Base-by-base conservation (phyloP, 2,329 filamentous ascomycete genomes). In the Phyllosticta ampelicida region DNA sequence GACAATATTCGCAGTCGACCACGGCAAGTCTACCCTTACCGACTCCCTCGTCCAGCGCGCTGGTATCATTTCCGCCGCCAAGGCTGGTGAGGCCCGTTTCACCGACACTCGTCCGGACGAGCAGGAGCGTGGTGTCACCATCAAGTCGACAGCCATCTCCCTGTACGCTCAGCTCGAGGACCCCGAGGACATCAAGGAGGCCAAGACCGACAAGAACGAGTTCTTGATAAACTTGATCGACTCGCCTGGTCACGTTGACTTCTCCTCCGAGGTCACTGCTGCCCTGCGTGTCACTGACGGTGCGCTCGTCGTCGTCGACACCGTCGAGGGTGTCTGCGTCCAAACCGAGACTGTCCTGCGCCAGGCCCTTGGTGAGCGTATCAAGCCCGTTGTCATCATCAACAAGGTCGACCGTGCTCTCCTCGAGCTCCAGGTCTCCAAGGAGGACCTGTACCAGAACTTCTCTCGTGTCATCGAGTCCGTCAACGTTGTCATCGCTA, bases 171-270 rank as follows among this genome's bases (percentile, higher is more conserved):
- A 85, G 70, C 85, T 99, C 66, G 78, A 82, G 62, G 85, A 88
- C 67, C 79, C 82, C 53, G 92, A 96, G 61, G 94, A 97, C 74
- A 74, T 96, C 66, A 95, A 96, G 85, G 94, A 99, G 74, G 85
- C 90, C 78, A 87, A 89, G 80, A 59, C 53, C 53, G 51, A 56
- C 54, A 94, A 94, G 77, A 87, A 86, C 77, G 90, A 96, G 76
- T 99, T 99, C 87, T 83, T 99, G 83, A 95, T 99, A 86, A 99
- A 99, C 87, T 84, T 99, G 79, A 99, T 99, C 77, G 94, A 99
- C 80, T 99, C 94, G 61, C 94, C 94, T 64, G 94, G 94, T 85
- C 94, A 99, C 92, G 94, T 99, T 81, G 94, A 99, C 81, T 99
- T 99, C 87, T 99, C 94, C 49, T 99, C 94, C 66, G 94, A 99